Conservation (phyloP, 1,284 basidiomycete species). For the Ganoderma lucidum region DNA sequence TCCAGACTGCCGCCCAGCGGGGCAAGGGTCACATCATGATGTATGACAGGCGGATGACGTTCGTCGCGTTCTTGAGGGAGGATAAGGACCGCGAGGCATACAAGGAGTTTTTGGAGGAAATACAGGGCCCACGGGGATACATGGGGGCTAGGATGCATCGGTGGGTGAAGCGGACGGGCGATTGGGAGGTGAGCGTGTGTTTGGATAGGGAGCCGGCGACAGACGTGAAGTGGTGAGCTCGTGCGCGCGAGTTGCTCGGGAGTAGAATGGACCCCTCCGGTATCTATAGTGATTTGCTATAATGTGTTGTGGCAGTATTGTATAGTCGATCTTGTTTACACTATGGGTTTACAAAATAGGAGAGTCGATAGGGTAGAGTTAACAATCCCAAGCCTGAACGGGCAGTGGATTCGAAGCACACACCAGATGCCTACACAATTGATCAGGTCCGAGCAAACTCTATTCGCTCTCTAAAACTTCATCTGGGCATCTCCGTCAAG, state of each 20-base stretch:
- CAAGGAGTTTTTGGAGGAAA: slow-evolving; percentile 29
- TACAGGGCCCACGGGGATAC: slow-evolving; percentile 27
- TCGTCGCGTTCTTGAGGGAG: slow-evolving; percentile 41
- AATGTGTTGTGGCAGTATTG: neutral
- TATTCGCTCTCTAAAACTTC: too few species aligned
- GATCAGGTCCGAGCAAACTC: too few species aligned
- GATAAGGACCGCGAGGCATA: slow-evolving; percentile 24
- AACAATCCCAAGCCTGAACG: neutral
- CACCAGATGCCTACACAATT: neutral
- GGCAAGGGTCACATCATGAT: slow-evolving; percentile 41
- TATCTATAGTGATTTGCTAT: neutral
- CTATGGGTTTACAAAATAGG: neutral
- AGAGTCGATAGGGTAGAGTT: too few species aligned
- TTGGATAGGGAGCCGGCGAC: slow-evolving; percentile 34
- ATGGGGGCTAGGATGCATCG: slow-evolving; percentile 42
- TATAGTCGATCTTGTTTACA: neutral
- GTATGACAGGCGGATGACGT: slow-evolving; percentile 50
- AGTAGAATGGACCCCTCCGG: neutral
- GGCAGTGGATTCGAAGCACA: neutral
- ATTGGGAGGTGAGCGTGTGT: slow-evolving; percentile 41
- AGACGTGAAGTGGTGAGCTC: slow-evolving; percentile 33
- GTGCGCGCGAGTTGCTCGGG: neutral
- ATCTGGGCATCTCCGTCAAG: too few species aligned
- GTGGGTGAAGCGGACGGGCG: slow-evolving; percentile 40
- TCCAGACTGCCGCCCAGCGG: slow-evolving; percentile 6